phyloP scores from a whole-genome alignment of 768 basidiomycete species.

The Rhizopogon rudus region DNA sequence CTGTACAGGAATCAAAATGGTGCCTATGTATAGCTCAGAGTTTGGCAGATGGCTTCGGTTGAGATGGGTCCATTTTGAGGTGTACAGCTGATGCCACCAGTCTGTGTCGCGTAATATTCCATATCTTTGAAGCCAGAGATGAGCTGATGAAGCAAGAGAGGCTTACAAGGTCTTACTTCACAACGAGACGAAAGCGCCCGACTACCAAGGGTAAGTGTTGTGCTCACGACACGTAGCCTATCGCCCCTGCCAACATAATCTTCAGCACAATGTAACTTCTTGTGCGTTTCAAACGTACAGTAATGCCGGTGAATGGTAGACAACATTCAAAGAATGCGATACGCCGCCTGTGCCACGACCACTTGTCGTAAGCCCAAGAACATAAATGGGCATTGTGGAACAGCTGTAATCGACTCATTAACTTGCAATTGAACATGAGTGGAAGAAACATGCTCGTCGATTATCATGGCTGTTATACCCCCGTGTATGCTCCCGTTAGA shows the following conservation, averaged over 20 bases:
- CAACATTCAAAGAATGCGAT: constrained; percentile 47
- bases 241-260: constrained; percentile 26
- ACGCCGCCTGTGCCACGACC: constrained; percentile 30
- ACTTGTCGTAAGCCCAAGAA: constrained; percentile 21
- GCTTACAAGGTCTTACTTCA: constrained; percentile 31
- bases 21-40: constrained; percentile 7
- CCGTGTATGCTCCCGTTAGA: constrained; percentile 44
- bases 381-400: constrained; percentile 43
- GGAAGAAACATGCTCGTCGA: constrained; percentile 41
- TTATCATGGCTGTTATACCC: constrained; percentile 48
- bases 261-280: not conserved
- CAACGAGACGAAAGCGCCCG: constrained; percentile 44
- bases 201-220: constrained; percentile 44
- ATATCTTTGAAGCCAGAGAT: constrained; percentile 36
- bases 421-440: not conserved
- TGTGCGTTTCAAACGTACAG: constrained; percentile 23
- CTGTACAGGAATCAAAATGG: too few relatives aligned
- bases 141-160: not conserved
- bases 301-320: constrained; percentile 53
- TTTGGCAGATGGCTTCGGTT: constrained; percentile 10
- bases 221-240: constrained; percentile 45
- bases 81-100: constrained; percentile 53
- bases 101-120: constrained; percentile 49
- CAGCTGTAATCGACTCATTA: constrained; percentile 31
- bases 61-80: constrained; percentile 49